Percentiles rank a stretch among this genome's conserved stretches.
Evolutionary conservation across 176 grass and related monocot species (phyloP).

Genomic region (Dactylis glomerata): DNA sequence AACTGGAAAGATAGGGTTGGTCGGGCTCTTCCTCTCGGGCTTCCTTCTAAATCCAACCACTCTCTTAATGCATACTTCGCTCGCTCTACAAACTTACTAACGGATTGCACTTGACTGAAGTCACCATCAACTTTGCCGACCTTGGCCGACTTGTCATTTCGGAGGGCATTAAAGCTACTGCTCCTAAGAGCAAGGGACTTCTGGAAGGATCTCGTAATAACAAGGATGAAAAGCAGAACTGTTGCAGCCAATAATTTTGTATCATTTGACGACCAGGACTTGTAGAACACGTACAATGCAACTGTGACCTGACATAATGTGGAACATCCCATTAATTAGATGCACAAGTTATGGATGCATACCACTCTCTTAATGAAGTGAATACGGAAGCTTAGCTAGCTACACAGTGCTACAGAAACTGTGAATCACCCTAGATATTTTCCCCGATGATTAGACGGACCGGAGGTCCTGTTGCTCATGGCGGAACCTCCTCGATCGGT

Average conservation of each 20-base stretch:
- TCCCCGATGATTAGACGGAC: too few species aligned
- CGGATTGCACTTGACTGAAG: too few species aligned
- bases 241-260: background rate
- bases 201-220: background rate
- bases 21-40: accelerated
- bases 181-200: background rate
- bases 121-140: background rate
- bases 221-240: background rate
- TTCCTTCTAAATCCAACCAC: too few species aligned
- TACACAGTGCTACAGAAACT: too few species aligned
- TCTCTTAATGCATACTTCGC: background rate
- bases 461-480: too few species aligned
- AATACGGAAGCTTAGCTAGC: too few species aligned
- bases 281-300: background rate
- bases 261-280: background rate
- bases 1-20: background rate
- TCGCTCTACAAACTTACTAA: too few species aligned
- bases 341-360: too few species aligned
- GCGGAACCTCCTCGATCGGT: too few species aligned
- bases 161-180: background rate
- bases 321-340: background rate
- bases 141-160: background rate
- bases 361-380: too few species aligned
- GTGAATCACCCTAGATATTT: too few species aligned
- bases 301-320: background rate